Base-by-base conservation (phyloP, 2,329 filamentous ascomycete genomes). In the Metarhizium anisopliae region DNA sequence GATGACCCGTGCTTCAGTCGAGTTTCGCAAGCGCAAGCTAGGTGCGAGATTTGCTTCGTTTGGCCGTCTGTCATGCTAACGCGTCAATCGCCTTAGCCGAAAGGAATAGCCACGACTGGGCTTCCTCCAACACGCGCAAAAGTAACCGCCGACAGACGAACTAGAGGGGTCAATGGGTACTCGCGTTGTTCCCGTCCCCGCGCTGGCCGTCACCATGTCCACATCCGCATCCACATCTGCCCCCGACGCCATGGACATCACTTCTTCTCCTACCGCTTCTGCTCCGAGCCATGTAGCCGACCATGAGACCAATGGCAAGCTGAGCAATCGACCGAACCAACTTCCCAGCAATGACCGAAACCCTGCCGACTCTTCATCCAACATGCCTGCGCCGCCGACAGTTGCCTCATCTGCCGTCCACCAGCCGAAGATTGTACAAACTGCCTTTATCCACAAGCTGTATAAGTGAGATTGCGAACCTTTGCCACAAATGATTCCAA, bases 391-490 rank as follows among this genome's bases (percentile, higher is more conserved):
- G 25, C 78, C 78, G 16, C 70, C 72, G 6, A 73, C 77, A 2
- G 73, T 20, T 72, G 76, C 2, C 73, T 77, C n/a, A 85, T 86
- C 87, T 5, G 87, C 87, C 51, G 86, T 92, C 53, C 90, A 95
- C 68, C 92, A 96, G 68, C 92, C 94, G 58, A 99, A 99, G 74
- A 93, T 96, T 49, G 91, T 97, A 16, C 94, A 99, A 74, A 97
- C 94, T 11, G 94, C 94, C 25, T 99, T 99, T 67, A 97, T 99
- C 61, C 94, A 99, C 72, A 99, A 99, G 73, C 83, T 99, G 40
- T 99, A 97, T 79, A 96, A 95, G 92, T 96, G 79, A 67, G 86
- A 59, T 30, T 47, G 3, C 14, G 14, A 18, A 49, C 18, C 32
- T 11, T 20, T 20, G 14, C 11, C 47, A 45, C 42, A 16, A 14